Evolutionary conservation across 208 protist species (phyloP).

Genomic region (Trypanosoma grayi): DNA sequence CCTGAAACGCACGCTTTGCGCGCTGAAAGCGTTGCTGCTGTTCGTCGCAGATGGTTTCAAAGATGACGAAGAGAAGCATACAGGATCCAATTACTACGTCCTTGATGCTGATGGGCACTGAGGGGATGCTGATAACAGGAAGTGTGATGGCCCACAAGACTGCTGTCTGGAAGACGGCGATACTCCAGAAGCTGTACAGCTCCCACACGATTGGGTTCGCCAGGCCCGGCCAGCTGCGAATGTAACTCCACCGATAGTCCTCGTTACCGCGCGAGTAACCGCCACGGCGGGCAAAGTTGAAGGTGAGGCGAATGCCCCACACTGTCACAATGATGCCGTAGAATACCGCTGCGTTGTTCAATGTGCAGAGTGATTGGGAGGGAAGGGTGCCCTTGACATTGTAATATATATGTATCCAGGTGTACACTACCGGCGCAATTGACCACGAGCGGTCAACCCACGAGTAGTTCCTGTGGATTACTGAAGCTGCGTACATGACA

Average conservation of each 20-base stretch:
- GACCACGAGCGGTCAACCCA: slow-evolving; percentile 84
- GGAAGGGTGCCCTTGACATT: slow-evolving; percentile 18
- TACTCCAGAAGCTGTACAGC: slow-evolving; percentile 67
- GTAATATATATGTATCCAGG: slow-evolving; percentile 59
- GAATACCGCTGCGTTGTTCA: slow-evolving; percentile 26
- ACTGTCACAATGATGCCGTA: slow-evolving; percentile 52
- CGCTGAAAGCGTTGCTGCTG: slow-evolving; percentile 75
- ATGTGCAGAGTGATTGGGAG: neutral
- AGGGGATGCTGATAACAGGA: slow-evolving; percentile 45
- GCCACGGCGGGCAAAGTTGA: slow-evolving; percentile 68
- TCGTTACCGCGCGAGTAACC: slow-evolving; percentile 67
- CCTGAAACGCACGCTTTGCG: slow-evolving; percentile 30
- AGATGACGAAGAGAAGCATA: slow-evolving; percentile 33
- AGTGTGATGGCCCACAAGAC: slow-evolving; percentile 78
- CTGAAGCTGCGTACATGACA: slow-evolving; percentile 47
- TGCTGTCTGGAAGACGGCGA: slow-evolving; percentile 63
- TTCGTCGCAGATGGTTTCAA: slow-evolving; percentile 66
- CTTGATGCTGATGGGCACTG: slow-evolving; percentile 15
- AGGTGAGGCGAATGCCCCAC: slow-evolving; percentile 74
- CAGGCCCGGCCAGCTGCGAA: slow-evolving; percentile 38
- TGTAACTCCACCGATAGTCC: slow-evolving; percentile 76
- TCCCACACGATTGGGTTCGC: slow-evolving; percentile 37
- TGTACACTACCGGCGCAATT: slow-evolving; percentile 65
- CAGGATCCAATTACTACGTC: slow-evolving; percentile 35
- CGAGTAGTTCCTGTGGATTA: slow-evolving; percentile 66